phyloP scores from a whole-genome alignment of 2,329 filamentous ascomycete species.

The Colletotrichum abscissum region DNA sequence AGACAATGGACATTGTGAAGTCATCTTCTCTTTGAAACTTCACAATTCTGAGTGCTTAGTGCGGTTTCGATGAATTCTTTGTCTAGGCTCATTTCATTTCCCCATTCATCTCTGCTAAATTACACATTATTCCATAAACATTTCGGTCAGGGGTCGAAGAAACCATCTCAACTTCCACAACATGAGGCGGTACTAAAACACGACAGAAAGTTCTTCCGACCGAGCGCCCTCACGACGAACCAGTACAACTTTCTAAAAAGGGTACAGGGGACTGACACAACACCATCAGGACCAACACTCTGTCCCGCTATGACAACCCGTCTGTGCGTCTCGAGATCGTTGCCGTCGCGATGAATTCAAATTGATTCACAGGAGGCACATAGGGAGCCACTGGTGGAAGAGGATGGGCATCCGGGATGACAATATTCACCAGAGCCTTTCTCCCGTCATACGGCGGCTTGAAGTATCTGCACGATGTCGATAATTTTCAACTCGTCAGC shows the following conservation, averaged over 20 bases:
- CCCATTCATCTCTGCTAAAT: not conserved
- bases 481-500: not conserved
- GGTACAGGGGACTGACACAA: not conserved
- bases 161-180: slow-evolving; percentile 3
- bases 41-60: not conserved
- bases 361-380: slow-evolving; percentile 26
- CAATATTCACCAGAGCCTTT: slow-evolving; percentile 28
- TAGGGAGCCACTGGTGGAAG: slow-evolving; percentile 15
- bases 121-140: not conserved
- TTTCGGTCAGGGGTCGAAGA: not conserved
- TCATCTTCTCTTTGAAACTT: too few species aligned
- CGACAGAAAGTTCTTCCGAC: slow-evolving; percentile 9
- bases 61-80: not conserved
- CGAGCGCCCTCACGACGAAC: not conserved
- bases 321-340: slow-evolving; percentile 34
- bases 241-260: not conserved
- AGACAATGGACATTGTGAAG: too few species aligned
- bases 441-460: slow-evolving; percentile 16
- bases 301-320: slow-evolving; percentile 20
- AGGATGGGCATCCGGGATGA: slow-evolving; percentile 23
- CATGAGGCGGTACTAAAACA: slow-evolving; percentile 30
- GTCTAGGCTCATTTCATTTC: not conserved
- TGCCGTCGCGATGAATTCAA: slow-evolving; percentile 33
- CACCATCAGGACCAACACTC: not conserved
- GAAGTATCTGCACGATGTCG: slow-evolving; percentile 9